phyloP scores from a whole-genome alignment of 192 early-diverging fungal genomes.

The Coemansia pectinata region DNA sequence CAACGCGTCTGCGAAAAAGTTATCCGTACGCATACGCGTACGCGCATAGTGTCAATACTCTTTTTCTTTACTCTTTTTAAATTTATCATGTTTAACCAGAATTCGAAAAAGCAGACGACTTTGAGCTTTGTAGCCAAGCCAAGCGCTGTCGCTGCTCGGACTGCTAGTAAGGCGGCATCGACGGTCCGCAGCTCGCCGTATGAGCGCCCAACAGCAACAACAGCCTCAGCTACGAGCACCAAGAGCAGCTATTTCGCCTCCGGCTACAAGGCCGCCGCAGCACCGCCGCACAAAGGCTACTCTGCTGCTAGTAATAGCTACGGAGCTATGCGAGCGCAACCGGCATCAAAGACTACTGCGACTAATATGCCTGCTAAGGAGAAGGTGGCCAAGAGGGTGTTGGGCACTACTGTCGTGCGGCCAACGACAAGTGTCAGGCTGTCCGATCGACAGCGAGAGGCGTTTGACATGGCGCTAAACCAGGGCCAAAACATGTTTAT shows the following conservation, averaged over 20 bases:
- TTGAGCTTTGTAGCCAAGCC: constrained; percentile 41
- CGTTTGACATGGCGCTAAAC: constrained; percentile 62
- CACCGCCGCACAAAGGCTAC: constrained; percentile 1
- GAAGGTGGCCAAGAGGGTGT: neutral
- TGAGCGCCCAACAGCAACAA: constrained; percentile 8
- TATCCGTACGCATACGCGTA: neutral
- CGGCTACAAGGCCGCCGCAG: neutral
- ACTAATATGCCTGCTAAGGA: neutral
- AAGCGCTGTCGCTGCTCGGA: neutral
- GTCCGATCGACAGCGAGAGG: constrained; percentile 60
- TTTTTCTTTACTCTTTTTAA: neutral
- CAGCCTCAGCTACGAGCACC: constrained; percentile 3
- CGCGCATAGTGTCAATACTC: neutral
- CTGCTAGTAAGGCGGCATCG: neutral
- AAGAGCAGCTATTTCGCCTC: neutral
- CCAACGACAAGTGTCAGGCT: constrained; percentile 15
- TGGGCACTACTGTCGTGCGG: neutral
- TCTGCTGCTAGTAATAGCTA: neutral
- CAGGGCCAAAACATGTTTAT: constrained; percentile 64
- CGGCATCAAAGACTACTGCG: neutral
- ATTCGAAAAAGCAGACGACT: constrained; percentile 45
- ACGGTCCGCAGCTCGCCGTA: constrained; percentile 25
- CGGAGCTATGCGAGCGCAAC: neutral
- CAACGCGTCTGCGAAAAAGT: neutral
- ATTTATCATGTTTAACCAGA: constrained; percentile 47